These are phyloP conservation scores for Suhomyces coccinellae DNA, from an alignment of 1,139 yeast genomes.

Conservation along the genomic window DNA sequence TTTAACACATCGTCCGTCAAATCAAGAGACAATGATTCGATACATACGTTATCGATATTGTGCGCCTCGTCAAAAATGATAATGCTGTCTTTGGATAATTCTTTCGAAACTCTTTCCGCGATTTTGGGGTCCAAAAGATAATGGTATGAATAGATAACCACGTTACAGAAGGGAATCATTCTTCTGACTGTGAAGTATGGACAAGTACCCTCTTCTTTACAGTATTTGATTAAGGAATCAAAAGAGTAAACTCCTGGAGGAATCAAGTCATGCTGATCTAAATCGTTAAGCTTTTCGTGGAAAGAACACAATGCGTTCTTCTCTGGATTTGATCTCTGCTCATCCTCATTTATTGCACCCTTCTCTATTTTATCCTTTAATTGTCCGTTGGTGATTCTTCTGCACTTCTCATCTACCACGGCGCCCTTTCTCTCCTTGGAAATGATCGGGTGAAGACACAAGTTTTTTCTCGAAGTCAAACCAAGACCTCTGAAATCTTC, in stretches of 20 bases:
- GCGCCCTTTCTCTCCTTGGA: constrained; percentile 89
- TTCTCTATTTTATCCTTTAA: constrained; percentile 64
- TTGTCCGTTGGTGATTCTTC: constrained; percentile 92
- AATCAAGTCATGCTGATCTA: constrained; percentile 83
- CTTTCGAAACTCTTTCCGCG: constrained; percentile 91
- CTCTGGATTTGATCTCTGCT: constrained; percentile 43
- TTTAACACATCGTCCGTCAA: constrained; percentile 49
- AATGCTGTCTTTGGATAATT: constrained; percentile 87
- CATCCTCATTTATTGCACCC: constrained; percentile 55
- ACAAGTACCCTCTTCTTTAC: constrained; percentile 78
- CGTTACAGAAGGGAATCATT: constrained; percentile 94
- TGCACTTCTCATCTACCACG: constrained; percentile 93
- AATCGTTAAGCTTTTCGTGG: constrained; percentile 84
- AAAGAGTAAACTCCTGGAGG: constrained; percentile 95
- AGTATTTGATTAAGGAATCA: constrained; percentile 74
- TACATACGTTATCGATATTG: constrained; percentile 96
- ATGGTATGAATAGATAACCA: constrained; percentile 94
- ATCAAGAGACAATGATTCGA: constrained; percentile 90
- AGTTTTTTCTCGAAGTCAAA: constrained; percentile 86
- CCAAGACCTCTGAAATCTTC: constrained; percentile 95
- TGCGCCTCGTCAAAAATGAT: constrained; percentile 98
- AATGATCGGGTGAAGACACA: constrained; percentile 87
- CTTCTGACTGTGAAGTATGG: constrained; percentile 98
- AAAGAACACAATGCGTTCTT: constrained; percentile 61
- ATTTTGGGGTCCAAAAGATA: constrained; percentile 94